Conservation (phyloP, 2,329 filamentous ascomycete genomes). For the Xylariaceae sp. region DNA sequence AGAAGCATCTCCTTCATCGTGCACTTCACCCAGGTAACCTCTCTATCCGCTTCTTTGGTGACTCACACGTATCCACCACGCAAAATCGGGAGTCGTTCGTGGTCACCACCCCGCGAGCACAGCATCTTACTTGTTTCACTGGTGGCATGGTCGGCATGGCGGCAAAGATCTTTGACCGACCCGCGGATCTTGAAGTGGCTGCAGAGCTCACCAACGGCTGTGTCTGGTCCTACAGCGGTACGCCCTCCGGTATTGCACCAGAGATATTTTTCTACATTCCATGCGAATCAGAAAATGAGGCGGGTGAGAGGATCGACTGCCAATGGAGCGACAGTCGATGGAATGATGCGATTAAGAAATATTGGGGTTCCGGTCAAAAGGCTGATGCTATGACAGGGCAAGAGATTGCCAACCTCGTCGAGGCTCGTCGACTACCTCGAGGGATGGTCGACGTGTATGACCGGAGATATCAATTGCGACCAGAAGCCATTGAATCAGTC, state of each 20-base stretch:
- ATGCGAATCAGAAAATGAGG: conserved; percentile 40
- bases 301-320: conserved; percentile 42
- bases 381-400: conserved; percentile 32
- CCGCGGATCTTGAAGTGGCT: conserved; percentile 62
- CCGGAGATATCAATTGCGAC: conserved; percentile 69
- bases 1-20: conserved; percentile 52
- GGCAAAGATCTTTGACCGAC: conserved; percentile 63
- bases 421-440: conserved; percentile 54
- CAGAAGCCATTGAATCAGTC: conserved; percentile 82
- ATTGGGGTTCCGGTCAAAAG: conserved; percentile 37
- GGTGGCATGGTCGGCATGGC: conserved; percentile 72
- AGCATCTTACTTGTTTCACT: conserved; percentile 68
- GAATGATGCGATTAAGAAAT: conserved; percentile 35
- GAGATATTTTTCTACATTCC: conserved; percentile 61
- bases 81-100: conserved; percentile 32
- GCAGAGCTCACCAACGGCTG: conserved; percentile 68
- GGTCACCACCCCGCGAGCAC: conserved; percentile 47
- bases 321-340: conserved; percentile 42
- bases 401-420: conserved; percentile 46
- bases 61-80: conserved; percentile 44
- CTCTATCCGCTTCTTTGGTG: conserved; percentile 57
- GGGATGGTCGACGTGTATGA: conserved; percentile 65
- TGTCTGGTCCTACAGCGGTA: conserved; percentile 67
- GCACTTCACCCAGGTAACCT: conserved; percentile 51
- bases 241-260: conserved; percentile 65